These are phyloP conservation scores for Penicillium goetzii DNA, from an alignment of 495 filamentous ascomycete genomes.

Conservation along the genomic window DNA sequence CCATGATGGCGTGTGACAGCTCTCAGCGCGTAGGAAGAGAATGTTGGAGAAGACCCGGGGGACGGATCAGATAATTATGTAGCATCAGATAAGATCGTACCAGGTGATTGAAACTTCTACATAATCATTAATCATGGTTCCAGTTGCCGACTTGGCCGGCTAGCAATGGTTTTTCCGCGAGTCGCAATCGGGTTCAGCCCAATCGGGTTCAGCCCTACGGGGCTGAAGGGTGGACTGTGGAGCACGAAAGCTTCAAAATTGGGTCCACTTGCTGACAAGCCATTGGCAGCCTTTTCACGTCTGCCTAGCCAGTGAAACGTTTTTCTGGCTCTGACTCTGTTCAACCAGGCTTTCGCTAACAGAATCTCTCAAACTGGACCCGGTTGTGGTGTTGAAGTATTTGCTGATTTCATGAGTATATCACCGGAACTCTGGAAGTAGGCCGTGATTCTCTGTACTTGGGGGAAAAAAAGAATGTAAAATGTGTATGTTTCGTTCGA, in stretches of 20 bases:
- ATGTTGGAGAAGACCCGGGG: not conserved
- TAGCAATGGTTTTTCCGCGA: not conserved
- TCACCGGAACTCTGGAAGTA: not conserved
- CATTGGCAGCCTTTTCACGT: conserved; percentile 8
- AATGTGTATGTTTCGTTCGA: not conserved
- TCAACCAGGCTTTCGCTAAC: not conserved
- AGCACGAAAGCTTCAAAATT: conserved; percentile 7
- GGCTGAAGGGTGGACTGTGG: conserved; percentile 17
- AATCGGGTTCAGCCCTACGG: conserved; percentile 17
- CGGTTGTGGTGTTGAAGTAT: not conserved
- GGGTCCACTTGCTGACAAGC: not conserved
- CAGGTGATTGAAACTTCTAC: not conserved
- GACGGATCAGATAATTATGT: conserved; percentile 24
- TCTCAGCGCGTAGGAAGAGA: conserved; percentile 50
- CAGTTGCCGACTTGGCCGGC: not conserved
- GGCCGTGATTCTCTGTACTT: not conserved
- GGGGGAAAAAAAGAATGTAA: no score
- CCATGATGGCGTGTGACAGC: not conserved
- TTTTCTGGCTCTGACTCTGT: not conserved
- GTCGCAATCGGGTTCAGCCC: conserved; percentile 14
- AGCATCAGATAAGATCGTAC: conserved; percentile 28
- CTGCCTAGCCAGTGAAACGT: conserved; percentile 6
- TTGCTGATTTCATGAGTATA: not conserved
- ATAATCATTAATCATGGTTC: not conserved
- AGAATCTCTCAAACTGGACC: no score